Evolutionary conservation across 441 rosid species (phyloP), one percentile per base, ranked within the genome.

Genomic region (Bruguiera hainesii): DNA sequence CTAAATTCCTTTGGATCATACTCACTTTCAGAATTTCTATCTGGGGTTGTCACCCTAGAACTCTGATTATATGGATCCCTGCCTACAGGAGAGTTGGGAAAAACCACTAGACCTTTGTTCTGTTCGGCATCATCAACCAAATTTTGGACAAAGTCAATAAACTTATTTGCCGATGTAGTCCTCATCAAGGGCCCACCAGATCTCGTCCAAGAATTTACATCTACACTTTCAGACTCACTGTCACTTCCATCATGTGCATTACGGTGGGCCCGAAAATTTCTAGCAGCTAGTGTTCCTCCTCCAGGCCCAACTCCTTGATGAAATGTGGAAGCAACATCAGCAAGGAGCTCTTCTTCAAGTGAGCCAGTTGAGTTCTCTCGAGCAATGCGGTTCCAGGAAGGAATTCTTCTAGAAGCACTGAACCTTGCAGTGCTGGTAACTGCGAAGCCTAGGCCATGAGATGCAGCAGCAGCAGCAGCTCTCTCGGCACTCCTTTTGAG

Each of bases 111-210:
- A 28, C 86, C 82, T 82, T 79, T 85, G 39, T 65, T 53, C 68
- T 79, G 56, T 28, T 90, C 95, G 57, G 83, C 55, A 63, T 87
- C 90, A 8, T 69, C 67, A 56, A 88, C 93, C 46, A 91, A 87
- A 71, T 75, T 83, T 66, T 87, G 91, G 60, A 94, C 85, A 56
- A 83, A 94, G 37, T 90, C 94, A 2, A 84, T 73, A 69, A 94
- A 94, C 80, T 70, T 77, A 67, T 91, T 86, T 37, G 99, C 98
- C 20, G 98, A 94, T 46, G 88, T 72, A 23, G 96, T 91, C 82
- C 98, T 94, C 99, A 94, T 94, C 76, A 94, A 78, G 13, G 99
- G 99, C 39, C 98, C 99, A 25, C 99, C 99, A 50, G 97, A 79
- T 71, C 98, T 82, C 11, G 99, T 94, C 99, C 99, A 94, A 49